Base-by-base conservation (phyloP, 2,329 filamentous ascomycete genomes). In the Aspergillus persii region DNA sequence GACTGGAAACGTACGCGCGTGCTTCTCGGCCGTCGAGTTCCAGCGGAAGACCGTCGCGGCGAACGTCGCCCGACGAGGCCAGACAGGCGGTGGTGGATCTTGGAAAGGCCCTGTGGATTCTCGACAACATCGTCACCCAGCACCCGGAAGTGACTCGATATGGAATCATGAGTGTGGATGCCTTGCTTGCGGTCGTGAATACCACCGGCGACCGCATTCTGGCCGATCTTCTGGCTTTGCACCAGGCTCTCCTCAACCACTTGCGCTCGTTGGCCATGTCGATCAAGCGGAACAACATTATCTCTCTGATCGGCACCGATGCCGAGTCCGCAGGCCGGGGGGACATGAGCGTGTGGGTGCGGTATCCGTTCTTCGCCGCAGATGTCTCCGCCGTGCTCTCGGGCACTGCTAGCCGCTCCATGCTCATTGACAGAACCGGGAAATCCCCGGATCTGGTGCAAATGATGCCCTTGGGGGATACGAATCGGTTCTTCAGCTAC, bases 41-140 rank as follows among this genome's bases (percentile, higher is more conserved):
- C 4, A 82, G 86, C 61, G 79, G 64, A 79, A 82, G 70, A 77
- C 83, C 62, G 50, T 55, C 54, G 27, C 80, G 74, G 62, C 71
- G 73, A 3, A 73, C 79, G 54, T 65, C 53, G 49, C 63, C 63
- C 74, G 84, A 61, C 80, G 83, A 64, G 26, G 70, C 72, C 15
- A 87, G 90, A 59, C 93, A 96, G 75, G 89, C 91, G 1, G 92
- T 96, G 68, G 84, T 94, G 1, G 91, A 96, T 73, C 80, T 97
- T 53, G 88, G 91, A 27, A 97, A 96, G 73, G 83, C 88, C 0
- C 89, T 91, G 73, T 97, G 93, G 92, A 85, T 96, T n/a, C 82
- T 74, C 48, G 73, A 76, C 50, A 66, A 72, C 3, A 73, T 80
- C 41, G 66, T 78, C 26, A 74, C 79, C 8, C 67, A 70, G 23